Percentiles rank a stretch among this genome's conserved stretches.
Conservation (phyloP, 306 rosid genomes). For the Neltuma alba region DNA sequence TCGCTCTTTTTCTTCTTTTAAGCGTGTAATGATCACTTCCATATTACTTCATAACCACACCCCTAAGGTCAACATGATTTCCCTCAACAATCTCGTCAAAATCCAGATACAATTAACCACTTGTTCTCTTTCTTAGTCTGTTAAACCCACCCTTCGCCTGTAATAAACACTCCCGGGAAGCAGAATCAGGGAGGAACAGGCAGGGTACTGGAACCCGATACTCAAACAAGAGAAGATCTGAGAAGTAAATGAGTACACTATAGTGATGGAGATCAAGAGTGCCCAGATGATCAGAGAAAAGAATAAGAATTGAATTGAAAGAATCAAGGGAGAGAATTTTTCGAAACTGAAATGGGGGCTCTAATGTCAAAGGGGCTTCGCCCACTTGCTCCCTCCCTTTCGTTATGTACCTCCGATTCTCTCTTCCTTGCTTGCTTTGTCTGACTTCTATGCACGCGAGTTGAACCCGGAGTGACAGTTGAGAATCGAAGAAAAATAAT, state of each 20-base stretch:
- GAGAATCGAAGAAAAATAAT: constrained; percentile 37
- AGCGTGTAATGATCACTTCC: constrained; percentile 64
- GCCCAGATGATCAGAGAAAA: constrained; percentile 20
- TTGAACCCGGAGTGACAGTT: constrained; percentile 76
- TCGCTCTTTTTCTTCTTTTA: constrained; percentile 33
- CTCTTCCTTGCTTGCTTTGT: background rate
- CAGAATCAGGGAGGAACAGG: constrained; percentile 6
- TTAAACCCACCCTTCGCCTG: constrained; percentile 27
- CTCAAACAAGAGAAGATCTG: constrained; percentile 38
- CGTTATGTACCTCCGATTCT: constrained; percentile 27
- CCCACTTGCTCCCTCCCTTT: constrained; percentile 17
- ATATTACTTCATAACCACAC: constrained; percentile 77
- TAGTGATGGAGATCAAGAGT: constrained; percentile 2
- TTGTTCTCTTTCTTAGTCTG: background rate
- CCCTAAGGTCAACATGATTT: constrained; percentile 64
- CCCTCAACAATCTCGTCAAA: constrained; percentile 32
- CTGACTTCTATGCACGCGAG: constrained; percentile 58
- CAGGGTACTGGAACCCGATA: constrained; percentile 35
- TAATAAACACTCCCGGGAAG: constrained; percentile 26
- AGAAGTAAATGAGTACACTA: background rate
- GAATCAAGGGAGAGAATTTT: constrained; percentile 9
- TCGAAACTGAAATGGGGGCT: constrained; percentile 1
- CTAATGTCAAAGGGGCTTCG: constrained; percentile 36
- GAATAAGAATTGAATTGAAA: background rate
- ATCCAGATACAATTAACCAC: constrained; percentile 36